Conservation (phyloP, 176 grass and related monocot species). For the Oryza meyeriana region DNA sequence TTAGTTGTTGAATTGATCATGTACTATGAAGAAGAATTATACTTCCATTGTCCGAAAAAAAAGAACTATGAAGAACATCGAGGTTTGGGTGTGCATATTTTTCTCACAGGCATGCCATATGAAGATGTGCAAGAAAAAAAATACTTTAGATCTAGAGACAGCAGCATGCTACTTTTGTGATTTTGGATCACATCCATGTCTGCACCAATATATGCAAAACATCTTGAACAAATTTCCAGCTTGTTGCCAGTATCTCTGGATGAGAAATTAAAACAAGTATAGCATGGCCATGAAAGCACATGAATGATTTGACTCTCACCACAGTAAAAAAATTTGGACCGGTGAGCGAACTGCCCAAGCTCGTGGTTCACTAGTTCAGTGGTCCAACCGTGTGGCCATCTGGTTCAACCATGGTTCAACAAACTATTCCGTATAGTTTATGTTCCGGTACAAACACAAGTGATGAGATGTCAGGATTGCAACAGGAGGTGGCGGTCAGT, state of each 20-base stretch:
- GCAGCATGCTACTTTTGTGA: neutral
- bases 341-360: too few relatives aligned
- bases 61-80: neutral
- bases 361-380: too few relatives aligned
- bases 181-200: neutral
- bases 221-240: neutral
- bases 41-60: too few relatives aligned
- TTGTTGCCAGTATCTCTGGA: neutral
- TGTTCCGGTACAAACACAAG: too few relatives aligned
- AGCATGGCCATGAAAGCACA: neutral
- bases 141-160: neutral
- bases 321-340: too few relatives aligned
- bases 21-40: neutral
- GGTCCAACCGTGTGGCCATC: too few relatives aligned
- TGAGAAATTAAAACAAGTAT: neutral
- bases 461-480: too few relatives aligned
- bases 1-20: conserved; percentile 5
- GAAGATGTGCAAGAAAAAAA: neutral
- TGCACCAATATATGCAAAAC: neutral
- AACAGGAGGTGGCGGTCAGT: too few relatives aligned
- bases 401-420: too few relatives aligned
- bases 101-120: neutral
- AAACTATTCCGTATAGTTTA: too few relatives aligned
- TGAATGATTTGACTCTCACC: too few relatives aligned
- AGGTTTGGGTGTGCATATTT: neutral